Percentiles rank a stretch among this genome's conserved stretches.
Conservation (phyloP, 1,139 yeast species). For the Suhomyces anneliseae region DNA sequence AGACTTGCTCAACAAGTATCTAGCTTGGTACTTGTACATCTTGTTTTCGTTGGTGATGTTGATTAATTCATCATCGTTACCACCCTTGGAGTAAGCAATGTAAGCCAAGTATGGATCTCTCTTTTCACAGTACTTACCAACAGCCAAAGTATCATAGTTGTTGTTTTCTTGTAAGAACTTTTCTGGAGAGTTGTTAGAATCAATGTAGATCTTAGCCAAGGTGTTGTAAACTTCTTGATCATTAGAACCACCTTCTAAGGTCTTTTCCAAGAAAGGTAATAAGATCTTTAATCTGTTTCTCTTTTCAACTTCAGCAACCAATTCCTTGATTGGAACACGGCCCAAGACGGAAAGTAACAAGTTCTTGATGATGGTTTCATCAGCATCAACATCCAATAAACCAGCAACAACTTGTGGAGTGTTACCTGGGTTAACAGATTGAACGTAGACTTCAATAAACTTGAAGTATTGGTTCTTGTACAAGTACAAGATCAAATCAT, state of each 20-base stretch:
- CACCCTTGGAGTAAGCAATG: constrained; percentile 95
- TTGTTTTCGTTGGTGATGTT: constrained; percentile 93
- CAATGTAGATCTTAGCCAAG: constrained; percentile 95
- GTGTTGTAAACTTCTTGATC: constrained; percentile 94
- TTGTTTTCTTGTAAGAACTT: constrained; percentile 91
- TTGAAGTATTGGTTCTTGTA: constrained; percentile 95
- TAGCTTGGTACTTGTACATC: constrained; percentile 98
- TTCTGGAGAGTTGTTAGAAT: constrained; percentile 95
- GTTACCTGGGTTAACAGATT: constrained; percentile 91
- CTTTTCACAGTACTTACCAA: constrained; percentile 98
- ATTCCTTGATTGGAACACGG: constrained; percentile 87
- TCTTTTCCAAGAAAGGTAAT: constrained; percentile 89
- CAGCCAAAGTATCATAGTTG: constrained; percentile 85
- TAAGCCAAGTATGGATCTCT: constrained; percentile 98
- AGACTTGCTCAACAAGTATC: constrained; percentile 84
- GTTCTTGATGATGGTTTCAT: constrained; percentile 80
- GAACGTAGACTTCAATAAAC: constrained; percentile 95
- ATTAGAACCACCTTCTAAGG: constrained; percentile 81
- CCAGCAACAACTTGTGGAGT: constrained; percentile 98
- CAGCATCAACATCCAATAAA: constrained; percentile 94
- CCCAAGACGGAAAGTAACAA: constrained; percentile 86
- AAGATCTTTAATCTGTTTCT: constrained; percentile 89
- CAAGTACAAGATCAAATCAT: constrained; percentile 87
- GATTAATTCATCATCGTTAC: constrained; percentile 84
- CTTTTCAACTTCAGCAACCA: constrained; percentile 93